These are phyloP conservation scores for Diaporthe longicolla DNA, from an alignment of 2,329 filamentous ascomycete genomes.

Conservation along the genomic window DNA sequence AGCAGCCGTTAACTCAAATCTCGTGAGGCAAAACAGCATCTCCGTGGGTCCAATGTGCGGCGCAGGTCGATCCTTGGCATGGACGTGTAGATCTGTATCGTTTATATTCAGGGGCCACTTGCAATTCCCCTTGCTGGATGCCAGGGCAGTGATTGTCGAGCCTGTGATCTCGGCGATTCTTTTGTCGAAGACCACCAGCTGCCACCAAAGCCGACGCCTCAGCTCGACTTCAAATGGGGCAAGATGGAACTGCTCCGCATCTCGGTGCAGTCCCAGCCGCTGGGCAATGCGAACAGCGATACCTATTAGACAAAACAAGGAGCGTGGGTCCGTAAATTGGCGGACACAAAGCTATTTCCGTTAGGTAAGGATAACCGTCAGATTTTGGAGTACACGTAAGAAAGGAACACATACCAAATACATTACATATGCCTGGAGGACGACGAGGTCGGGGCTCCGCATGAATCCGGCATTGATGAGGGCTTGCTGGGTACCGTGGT, in stretches of 20 bases:
- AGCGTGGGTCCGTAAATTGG: constrained; percentile 71
- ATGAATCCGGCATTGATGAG: constrained; percentile 78
- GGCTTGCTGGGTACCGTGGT: constrained; percentile 73
- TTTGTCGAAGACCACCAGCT: constrained; percentile 76
- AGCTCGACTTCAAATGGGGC: constrained; percentile 76
- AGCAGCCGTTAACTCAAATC: constrained; percentile 70
- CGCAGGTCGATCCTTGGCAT: constrained; percentile 68
- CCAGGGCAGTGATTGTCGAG: constrained; percentile 69
- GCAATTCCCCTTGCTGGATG: constrained; percentile 65
- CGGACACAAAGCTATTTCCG: constrained; percentile 66
- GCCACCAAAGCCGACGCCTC: constrained; percentile 82
- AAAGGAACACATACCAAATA: constrained; percentile 69
- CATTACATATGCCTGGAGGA: constrained; percentile 77
- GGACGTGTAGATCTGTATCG: constrained; percentile 70
- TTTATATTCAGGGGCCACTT: constrained; percentile 73
- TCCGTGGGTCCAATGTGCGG: constrained; percentile 68
- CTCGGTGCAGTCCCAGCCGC: constrained; percentile 77
- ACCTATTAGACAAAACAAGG: constrained; percentile 73
- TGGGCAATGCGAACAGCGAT: constrained; percentile 77
- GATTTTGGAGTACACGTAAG: background rate
- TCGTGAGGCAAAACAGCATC: constrained; percentile 71
- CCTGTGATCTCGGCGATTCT: constrained; percentile 78
- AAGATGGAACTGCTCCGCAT: constrained; percentile 66
- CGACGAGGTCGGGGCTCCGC: constrained; percentile 73
- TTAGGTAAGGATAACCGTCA: constrained; percentile 45